Evolutionary conservation across 257 asterid genomes (phyloP).

Genomic region (Nyctanthes arbortristis): DNA sequence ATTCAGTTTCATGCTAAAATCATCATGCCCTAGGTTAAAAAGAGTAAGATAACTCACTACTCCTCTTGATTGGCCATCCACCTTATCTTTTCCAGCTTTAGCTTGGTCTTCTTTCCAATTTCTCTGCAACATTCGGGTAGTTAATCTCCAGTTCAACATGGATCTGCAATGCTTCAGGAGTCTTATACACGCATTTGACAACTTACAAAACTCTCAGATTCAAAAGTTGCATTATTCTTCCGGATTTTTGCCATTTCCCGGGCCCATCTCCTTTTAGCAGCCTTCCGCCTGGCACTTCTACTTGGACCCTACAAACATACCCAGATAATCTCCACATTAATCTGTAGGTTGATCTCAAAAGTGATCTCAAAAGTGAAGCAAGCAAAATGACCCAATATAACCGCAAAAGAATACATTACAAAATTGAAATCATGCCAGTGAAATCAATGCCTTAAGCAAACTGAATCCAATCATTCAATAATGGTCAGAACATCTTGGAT

Average conservation of each 20-base stretch:
- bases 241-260: constrained; percentile 78
- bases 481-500: background rate
- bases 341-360: constrained; percentile 16
- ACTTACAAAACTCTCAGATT: constrained; percentile 74
- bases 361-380: constrained; percentile 8
- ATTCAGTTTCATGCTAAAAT: constrained; percentile 19
- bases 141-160: constrained; percentile 24
- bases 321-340: constrained; percentile 12
- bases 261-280: constrained; percentile 62
- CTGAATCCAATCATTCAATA: constrained; percentile 12
- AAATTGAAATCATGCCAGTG: too few relatives aligned
- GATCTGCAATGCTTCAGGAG: constrained; percentile 7
- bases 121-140: constrained; percentile 42
- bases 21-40: constrained; percentile 5
- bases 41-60: constrained; percentile 38
- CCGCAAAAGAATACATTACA: constrained; percentile 1
- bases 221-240: constrained; percentile 51
- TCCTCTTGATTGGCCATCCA: constrained; percentile 37
- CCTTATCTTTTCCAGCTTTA: constrained; percentile 44
- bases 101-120: constrained; percentile 70
- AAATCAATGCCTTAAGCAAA: background rate
- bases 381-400: constrained; percentile 8
- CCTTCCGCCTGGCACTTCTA: constrained; percentile 80
- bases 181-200: constrained; percentile 20
- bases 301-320: constrained; percentile 58